phyloP scores from a whole-genome alignment of 2,329 filamentous ascomycete species.

The Mycocentrospora acerina region DNA sequence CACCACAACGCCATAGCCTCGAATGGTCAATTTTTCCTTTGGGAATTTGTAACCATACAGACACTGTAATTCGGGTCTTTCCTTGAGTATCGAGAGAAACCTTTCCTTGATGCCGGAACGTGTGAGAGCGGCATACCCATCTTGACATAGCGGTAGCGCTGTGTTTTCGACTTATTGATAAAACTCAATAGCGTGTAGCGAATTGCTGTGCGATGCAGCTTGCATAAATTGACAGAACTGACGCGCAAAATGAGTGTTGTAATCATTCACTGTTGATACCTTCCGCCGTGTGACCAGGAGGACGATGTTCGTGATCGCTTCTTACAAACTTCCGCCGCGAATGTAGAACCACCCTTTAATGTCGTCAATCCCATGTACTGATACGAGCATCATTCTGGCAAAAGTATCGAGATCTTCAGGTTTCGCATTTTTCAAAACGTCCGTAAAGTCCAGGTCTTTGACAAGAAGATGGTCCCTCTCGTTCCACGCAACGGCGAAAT shows the following conservation, averaged over 20 bases:
- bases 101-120: too few relatives aligned
- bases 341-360: constrained; percentile 32
- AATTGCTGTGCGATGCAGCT: neutral
- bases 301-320: neutral
- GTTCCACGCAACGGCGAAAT: constrained; percentile 37
- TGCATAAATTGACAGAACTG: too few relatives aligned
- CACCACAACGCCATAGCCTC: too few relatives aligned
- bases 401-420: constrained; percentile 34
- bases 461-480: constrained; percentile 30
- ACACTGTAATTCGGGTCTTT: too few relatives aligned
- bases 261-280: too few relatives aligned
- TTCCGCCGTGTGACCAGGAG: too few relatives aligned
- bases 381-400: constrained; percentile 29
- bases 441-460: constrained; percentile 28
- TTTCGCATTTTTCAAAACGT: constrained; percentile 21
- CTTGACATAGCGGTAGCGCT: too few relatives aligned
- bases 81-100: too few relatives aligned
- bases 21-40: too few relatives aligned
- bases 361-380: constrained; percentile 30
- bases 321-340: constrained; percentile 17
- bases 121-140: too few relatives aligned
- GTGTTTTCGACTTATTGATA: neutral
- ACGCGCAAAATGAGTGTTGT: too few relatives aligned
- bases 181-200: neutral
- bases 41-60: too few relatives aligned